Base-by-base conservation (phyloP, 768 basidiomycete species). In the Collybiopsis luxurians region DNA sequence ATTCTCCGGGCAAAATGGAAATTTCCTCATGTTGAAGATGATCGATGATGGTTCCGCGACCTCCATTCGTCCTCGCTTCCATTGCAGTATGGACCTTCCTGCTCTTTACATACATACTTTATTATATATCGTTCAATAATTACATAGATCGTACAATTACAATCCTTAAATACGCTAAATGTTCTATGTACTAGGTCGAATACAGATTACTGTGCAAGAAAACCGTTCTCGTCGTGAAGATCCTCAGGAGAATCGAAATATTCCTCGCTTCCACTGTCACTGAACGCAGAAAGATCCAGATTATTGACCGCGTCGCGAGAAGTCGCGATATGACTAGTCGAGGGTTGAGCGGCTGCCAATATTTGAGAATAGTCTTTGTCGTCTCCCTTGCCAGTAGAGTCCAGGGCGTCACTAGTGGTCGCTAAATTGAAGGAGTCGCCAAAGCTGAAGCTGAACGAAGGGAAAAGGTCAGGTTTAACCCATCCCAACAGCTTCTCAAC, bases 161-260 rank as follows among this genome's bases (percentile, higher is more conserved):
- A 34, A 34, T 34, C 31, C 31, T 34, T 34, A 34, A 34, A 34
- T 34, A 34, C 13, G 6, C 5, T 34, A 5, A 5, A 34, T 34
- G 6, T 34, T 13, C 31, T 34, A 13, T 13, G 5, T 13, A 13
- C 31, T 34, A 34, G 6, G 13, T 34, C 5, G 13, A 34, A 34
- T 13, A 5, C 31, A 13, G 31, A 42, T 51, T 34, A 51, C 23
- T 51, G 50, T 21, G 36, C 50, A 15, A 38, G 21, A 17, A 51
- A 39, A 17, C 2, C 15, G 13, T 6, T 34, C 13, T 39, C 50
- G 7, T 26, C 36, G 3, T 51, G 50, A 12, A 34, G 50, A 38
- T 23, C 36, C 31, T 51, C 50, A 5, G 36, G 50, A 19, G 36
- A 51, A 51, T 51, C 50, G n/a, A 51, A 51, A 26, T 36, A 51